phyloP scores from a whole-genome alignment of 2,329 filamentous ascomycete genomes.

The Chrysoporthe puriensis region DNA sequence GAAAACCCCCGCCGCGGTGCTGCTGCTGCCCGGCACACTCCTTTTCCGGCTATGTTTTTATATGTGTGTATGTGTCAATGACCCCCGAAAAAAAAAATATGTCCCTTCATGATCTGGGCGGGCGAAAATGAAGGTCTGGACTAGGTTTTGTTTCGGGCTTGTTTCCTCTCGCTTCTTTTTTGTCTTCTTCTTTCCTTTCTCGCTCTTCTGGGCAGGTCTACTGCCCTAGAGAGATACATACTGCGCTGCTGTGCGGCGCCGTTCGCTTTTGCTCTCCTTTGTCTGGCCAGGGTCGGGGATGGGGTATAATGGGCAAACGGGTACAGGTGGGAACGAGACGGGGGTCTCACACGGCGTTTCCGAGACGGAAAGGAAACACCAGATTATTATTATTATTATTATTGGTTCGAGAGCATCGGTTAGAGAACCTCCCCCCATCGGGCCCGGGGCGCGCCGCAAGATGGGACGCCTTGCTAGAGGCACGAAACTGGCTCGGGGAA shows the following conservation, averaged over 20 bases:
- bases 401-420: not conserved
- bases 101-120: not conserved
- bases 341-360: not conserved
- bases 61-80: conserved; percentile 1
- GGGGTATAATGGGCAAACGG: not conserved
- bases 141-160: not conserved
- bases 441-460: not conserved
- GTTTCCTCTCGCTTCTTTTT: not conserved
- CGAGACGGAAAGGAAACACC: not conserved
- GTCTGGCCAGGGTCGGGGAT: conserved; percentile 1
- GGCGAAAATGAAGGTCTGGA: not conserved
- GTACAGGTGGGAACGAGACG: not conserved
- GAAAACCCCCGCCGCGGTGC: not conserved
- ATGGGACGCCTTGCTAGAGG: not conserved
- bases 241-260: conserved; percentile 2
- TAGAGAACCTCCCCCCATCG: not conserved
- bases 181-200: not conserved
- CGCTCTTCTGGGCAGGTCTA: not conserved
- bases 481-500: not conserved
- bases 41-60: not conserved
- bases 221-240: conserved; percentile 3
- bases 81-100: not conserved
- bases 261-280: not conserved
- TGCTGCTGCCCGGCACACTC: too few species aligned
- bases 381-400: not conserved